Base-by-base conservation (phyloP, 768 basidiomycete genomes). In the Chalciporus piperatus region DNA sequence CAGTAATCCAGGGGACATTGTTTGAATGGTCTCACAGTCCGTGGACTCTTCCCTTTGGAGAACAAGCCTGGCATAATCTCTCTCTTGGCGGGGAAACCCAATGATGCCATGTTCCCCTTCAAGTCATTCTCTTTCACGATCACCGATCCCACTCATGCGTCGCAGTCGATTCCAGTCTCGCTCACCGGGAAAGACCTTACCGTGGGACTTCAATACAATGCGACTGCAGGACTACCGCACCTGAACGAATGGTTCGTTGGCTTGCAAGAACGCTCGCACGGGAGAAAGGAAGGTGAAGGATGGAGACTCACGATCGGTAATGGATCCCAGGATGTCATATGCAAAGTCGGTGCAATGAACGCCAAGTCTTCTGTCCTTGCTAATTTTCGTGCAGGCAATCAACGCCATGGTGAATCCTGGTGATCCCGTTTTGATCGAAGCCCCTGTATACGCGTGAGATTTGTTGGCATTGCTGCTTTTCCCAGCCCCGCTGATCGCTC, bases 61-160 rank as follows among this genome's bases (percentile, higher is more conserved):
- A 76, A 77, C 19, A 78, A 73, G 1, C 92, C 93, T 0, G 89
- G 89, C 0, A 65, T 91, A 33, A 84, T 94, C 49, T 90, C 87
- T 3, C 67, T 94, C 28, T 80, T 95, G 7, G 94, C 93, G 0
- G 96, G 96, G 23, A 93, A 95, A 68, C 96, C 96, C 6, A 95
- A 96, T 62, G 78, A 85, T 8, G 74, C 77, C n/a, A 88, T 91
- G 17, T 98, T 98, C 73, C 96, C 96, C 1, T 90, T 98, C 72
- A 83, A 84, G 2, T 84, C 86, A 0, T 73, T 98, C 59, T 84
- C 79, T 49, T 83, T 90, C 67, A 80, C 75, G 2, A 76, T 83
- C 4, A 72, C 76, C 17, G 79, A 81, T 11, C 80, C 80, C 3
- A 67, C 64, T 20, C 70, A 79, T 50, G 71, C 73, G 11, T 55